Base-by-base conservation (phyloP, 306 rosid species). In the Cucurbita pepo region DNA sequence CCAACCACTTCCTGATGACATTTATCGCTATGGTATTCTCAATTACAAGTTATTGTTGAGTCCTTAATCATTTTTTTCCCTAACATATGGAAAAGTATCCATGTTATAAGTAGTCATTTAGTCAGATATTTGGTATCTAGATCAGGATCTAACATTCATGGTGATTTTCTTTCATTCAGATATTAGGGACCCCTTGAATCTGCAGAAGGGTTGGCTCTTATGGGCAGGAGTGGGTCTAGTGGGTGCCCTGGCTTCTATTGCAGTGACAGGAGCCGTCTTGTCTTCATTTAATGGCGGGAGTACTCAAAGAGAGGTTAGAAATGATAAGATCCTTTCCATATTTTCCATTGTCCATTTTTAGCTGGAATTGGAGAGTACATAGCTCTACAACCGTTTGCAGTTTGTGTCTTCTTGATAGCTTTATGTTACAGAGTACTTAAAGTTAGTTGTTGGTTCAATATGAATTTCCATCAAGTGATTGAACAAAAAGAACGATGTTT, bases 181-280 rank as follows among this genome's bases (percentile, higher is more conserved):
- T 86, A 83, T 53, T 83, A 85, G 82, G 85, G 88, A 88, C 10
- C 99, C 99, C 62, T 82, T 95, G 75, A 88, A 71, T 85, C 90
- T 88, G 61, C 88, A 78, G 79, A 89, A 85, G 73, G 99, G 99
- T 59, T 95, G 99, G 99, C 89, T 95, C 74, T 82, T 95, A 83
- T 95, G 97, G 97, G 99, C 95, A 18, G 99, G 88, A 73, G 64
- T 89, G 77, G 99, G 99, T 77, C 92, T 95, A 76, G 87, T 48
- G 40, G 95, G 87, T 79, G 97, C 97, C 63, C n/a, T 95, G 21
- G 52, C 77, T 71, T 84, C 92, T 70, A 86, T 89, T 69, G 85
- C 91, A 34, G 84, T 83, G 79, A 86, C 91, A 9, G 99, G 99
- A 79, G 88, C 76, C 56, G 92, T 78, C 12, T 51, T 79, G 77